A percentile compares a stretch with the other conserved stretches of the same genome.
Evolutionary conservation across 306 rosid species (phyloP).

Genomic region (Sechiopsis laciniata): DNA sequence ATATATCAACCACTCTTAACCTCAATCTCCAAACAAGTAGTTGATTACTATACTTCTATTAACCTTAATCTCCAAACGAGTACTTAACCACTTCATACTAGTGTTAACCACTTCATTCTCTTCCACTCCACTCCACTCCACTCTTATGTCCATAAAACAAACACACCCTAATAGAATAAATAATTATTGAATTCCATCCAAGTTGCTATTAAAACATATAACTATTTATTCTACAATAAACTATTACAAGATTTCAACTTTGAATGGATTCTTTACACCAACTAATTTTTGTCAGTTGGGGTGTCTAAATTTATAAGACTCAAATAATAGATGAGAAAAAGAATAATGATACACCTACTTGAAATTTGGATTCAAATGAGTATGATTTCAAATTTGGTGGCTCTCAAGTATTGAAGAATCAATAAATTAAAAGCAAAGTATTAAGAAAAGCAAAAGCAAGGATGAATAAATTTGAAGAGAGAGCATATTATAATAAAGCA

Average conservation of each 20-base stretch:
- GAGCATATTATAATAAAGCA: neutral
- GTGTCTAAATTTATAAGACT: neutral
- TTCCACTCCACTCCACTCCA: too few species aligned
- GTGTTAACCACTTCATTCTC: too few species aligned
- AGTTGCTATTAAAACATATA: neutral
- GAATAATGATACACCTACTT: neutral
- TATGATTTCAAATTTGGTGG: neutral
- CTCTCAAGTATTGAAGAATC: neutral
- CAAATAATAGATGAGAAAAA: neutral
- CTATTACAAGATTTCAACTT: neutral
- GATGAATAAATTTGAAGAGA: too few species aligned
- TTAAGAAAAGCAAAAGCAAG: conserved; percentile 4
- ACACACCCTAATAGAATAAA: too few species aligned
- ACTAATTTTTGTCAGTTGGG: neutral
- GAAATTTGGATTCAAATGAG: neutral
- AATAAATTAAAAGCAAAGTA: neutral
- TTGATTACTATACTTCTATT: neutral
- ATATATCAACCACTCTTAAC: too few species aligned
- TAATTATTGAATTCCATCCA: neutral
- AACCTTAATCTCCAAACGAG: too few species aligned
- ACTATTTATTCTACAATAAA: neutral
- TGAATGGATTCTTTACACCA: neutral
- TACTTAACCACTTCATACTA: too few species aligned
- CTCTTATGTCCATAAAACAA: too few species aligned
- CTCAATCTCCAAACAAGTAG: neutral